Evolutionary conservation across 2,329 filamentous ascomycete species (phyloP).

Genomic region (Pseudogymnoascus sp.): DNA sequence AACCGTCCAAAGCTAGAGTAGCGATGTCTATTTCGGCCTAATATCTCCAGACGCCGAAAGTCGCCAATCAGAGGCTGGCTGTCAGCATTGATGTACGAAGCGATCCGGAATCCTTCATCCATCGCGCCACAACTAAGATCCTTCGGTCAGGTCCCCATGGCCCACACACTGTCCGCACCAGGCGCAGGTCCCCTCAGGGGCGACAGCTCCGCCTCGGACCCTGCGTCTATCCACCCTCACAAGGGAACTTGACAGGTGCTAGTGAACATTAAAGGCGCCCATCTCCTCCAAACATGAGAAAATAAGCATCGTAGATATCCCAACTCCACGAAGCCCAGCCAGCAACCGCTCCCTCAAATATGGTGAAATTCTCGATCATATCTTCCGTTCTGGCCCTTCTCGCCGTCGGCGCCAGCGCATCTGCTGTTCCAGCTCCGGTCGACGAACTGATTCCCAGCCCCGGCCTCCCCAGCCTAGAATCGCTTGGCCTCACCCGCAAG

Average conservation of each 20-base stretch:
- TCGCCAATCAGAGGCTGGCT: not conserved
- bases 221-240: not conserved
- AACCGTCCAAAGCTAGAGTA: not conserved
- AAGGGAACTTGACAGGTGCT: not conserved
- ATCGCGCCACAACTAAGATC: not conserved
- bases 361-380: not conserved
- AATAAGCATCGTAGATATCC: not conserved
- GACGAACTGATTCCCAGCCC: not conserved
- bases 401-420: not conserved
- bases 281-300: constrained; percentile 2
- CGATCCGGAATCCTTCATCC: not conserved
- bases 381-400: not conserved
- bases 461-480: not conserved
- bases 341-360: not conserved
- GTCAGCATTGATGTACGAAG: not conserved
- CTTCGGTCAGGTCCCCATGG: not conserved
- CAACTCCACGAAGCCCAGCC: not conserved
- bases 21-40: not conserved
- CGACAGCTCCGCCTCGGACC: not conserved
- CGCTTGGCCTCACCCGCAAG: not conserved
- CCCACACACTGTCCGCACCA: not conserved
- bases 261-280: not conserved
- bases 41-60: not conserved
- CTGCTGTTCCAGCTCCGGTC: not conserved
- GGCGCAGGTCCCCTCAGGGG: not conserved